These are phyloP conservation scores for Cordyceps pruinosa DNA, from an alignment of 2,329 filamentous ascomycete genomes.

Conservation along the genomic window DNA sequence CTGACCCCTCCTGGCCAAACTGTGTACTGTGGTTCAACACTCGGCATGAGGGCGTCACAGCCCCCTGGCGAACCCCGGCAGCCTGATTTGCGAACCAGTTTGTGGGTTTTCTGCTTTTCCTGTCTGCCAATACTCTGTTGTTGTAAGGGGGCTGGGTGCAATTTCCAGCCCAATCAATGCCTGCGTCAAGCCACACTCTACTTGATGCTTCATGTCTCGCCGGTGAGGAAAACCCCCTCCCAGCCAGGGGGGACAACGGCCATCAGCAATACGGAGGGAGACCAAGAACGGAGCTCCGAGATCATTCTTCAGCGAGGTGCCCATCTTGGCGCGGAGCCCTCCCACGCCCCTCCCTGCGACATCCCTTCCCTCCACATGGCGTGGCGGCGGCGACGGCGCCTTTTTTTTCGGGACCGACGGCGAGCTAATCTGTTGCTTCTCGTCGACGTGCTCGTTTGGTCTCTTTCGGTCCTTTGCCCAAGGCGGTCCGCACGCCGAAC, in stretches of 20 bases:
- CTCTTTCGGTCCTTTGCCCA: background rate
- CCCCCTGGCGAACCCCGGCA: too few relatives aligned
- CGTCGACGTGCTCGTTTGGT: background rate
- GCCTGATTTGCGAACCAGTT: too few relatives aligned
- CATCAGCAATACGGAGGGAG: background rate
- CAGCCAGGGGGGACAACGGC: background rate
- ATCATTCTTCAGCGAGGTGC: background rate
- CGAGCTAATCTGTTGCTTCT: background rate
- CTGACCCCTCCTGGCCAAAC: too few relatives aligned
- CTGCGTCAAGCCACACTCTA: background rate
- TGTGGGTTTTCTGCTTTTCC: too few relatives aligned
- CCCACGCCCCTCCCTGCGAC: background rate
- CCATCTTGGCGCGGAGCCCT: background rate
- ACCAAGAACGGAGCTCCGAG: background rate
- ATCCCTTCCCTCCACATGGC: slow-evolving; percentile 2
- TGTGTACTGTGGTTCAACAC: too few relatives aligned
- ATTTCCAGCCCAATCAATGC: too few relatives aligned
- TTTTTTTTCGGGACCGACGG: background rate
- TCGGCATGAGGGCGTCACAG: too few relatives aligned
- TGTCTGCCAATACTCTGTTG: too few relatives aligned
- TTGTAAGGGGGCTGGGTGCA: too few relatives aligned
- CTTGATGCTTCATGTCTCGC: background rate
- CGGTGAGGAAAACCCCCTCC: background rate
- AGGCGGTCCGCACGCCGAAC: background rate
- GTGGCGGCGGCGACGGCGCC: slow-evolving; percentile 2